Evolutionary conservation across 768 basidiomycete genomes (phyloP).

Genomic region (Amanita phalloides): DNA sequence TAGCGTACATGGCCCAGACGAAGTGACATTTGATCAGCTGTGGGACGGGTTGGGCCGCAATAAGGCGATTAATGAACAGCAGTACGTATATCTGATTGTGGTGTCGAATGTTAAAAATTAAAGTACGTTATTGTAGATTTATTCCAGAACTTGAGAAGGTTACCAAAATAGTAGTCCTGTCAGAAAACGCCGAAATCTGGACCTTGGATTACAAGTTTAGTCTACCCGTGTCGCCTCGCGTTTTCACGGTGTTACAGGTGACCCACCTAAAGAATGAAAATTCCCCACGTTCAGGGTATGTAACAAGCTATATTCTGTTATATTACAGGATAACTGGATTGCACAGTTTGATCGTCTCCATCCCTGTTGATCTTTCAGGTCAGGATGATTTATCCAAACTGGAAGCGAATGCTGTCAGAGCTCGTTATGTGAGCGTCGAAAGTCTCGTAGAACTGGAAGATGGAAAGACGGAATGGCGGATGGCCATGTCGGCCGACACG

Average conservation of each 20-base stretch:
- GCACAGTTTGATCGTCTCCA: constrained; percentile 41
- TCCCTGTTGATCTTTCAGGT: constrained; percentile 56
- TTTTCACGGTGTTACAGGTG: constrained; percentile 71
- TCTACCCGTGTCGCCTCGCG: constrained; percentile 59
- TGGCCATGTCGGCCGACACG: constrained; percentile 68
- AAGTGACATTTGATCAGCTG: constrained; percentile 63
- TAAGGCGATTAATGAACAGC: constrained; percentile 59
- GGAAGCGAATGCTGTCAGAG: constrained; percentile 55
- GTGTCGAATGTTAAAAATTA: not conserved
- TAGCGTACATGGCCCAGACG: constrained; percentile 53
- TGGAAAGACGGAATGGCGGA: constrained; percentile 65
- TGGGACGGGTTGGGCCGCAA: constrained; percentile 59
- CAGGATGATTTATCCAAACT: constrained; percentile 47
- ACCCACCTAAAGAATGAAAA: constrained; percentile 33
- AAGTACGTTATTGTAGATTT: constrained; percentile 35
- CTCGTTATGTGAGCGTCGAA: constrained; percentile 64
- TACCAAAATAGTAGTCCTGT: constrained; percentile 49
- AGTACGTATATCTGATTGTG: constrained; percentile 28
- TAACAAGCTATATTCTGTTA: constrained; percentile 15
- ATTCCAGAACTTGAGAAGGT: constrained; percentile 57
- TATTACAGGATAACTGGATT: not conserved
- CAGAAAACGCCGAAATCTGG: constrained; percentile 59
- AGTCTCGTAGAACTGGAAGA: constrained; percentile 48
- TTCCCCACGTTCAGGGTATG: constrained; percentile 51
- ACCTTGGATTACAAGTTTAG: constrained; percentile 63